Base-by-base conservation (phyloP, 306 rosid genomes). In the Sicyos edulis region DNA sequence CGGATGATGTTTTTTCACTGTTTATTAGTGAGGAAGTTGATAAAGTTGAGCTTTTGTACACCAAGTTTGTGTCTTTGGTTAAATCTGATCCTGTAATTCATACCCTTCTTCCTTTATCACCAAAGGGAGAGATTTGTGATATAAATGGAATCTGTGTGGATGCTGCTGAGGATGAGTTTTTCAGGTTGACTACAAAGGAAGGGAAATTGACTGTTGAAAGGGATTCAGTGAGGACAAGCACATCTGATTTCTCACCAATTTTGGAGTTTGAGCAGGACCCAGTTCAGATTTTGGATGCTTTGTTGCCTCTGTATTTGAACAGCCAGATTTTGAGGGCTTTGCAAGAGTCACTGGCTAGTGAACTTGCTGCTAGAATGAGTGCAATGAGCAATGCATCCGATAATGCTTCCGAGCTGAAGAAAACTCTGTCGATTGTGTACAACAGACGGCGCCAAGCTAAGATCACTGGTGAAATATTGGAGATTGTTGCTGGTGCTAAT, bases 181-280 rank as follows among this genome's bases (percentile, higher is more conserved):
- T 92, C 85, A 81, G 97, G 80, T 66, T 89, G 59, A 92, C 96
- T 60, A 92, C 97, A 3, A 89, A 82, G 52, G 97, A 88, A 80
- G 97, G 97, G n/a, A 89, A 85, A 69, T 75, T 92, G 74, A 92
- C 95, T 1, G 84, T 92, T 68, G 96, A 92, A 78, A 85, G 96
- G 57, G 97, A 86, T 63, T 53, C 34, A 8, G 78, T 86, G 82
- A 83, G 89, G 70, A 77, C 96, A 11, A 17, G 37, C 17, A 89
- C 96, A 0, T 6, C 62, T 3, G 95, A 92, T 12, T 92, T 85
- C 73, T 83, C 95, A 0, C 88, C 96, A 0, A 85, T 88, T 37
- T 78, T 92, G 86, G 84, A 89, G 76, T 92, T 92, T 64, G 97
- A 92, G 84, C 97, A 92, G 65, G 97, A 92, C 54, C 96, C 97